Percentiles rank a stretch among this genome's conserved stretches.
Evolutionary conservation across 2,329 filamentous ascomycete species (phyloP).

Genomic region (Colletotrichum sp.): DNA sequence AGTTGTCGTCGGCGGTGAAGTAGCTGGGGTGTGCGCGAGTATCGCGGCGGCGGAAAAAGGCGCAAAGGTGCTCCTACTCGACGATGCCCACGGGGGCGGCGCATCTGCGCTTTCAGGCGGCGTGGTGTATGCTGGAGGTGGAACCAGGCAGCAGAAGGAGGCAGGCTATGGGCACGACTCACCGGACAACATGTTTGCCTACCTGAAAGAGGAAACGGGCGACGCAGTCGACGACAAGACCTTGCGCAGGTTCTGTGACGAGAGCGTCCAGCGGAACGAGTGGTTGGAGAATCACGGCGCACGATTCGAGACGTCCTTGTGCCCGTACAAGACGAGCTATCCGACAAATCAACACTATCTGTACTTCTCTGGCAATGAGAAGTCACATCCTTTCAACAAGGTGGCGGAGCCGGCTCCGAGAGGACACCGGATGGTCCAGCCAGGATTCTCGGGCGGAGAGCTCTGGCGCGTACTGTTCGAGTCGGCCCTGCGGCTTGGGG

Average conservation of each 20-base stretch:
- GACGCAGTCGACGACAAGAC: constrained; percentile 15
- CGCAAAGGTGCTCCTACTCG: constrained; percentile 9
- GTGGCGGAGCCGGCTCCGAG: constrained; percentile 10
- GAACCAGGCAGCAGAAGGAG: constrained; percentile 15
- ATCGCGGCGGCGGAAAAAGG: constrained; percentile 15
- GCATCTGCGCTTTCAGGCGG: constrained; percentile 17
- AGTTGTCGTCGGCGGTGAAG: neutral
- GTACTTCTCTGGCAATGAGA: constrained; percentile 16
- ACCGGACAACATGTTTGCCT: constrained; percentile 20
- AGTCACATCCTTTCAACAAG: neutral
- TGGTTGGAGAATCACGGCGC: constrained; percentile 20
- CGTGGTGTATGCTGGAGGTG: constrained; percentile 21
- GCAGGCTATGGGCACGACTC: constrained; percentile 17
- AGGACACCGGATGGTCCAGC: neutral
- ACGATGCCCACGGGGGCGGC: neutral
- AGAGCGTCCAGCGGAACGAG: constrained; percentile 14
- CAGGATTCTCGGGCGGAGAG: neutral
- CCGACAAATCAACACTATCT: constrained; percentile 4
- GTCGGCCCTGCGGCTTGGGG: neutral
- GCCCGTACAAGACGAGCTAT: constrained; percentile 21
- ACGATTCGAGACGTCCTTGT: constrained; percentile 9
- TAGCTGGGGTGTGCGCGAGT: constrained; percentile 1
- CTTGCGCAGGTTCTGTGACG: constrained; percentile 19
- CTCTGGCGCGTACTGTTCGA: neutral
- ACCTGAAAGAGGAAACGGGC: constrained; percentile 13